Evolutionary conservation across 1,284 basidiomycete genomes (phyloP).

Genomic region (Amylostereum areolatum): DNA sequence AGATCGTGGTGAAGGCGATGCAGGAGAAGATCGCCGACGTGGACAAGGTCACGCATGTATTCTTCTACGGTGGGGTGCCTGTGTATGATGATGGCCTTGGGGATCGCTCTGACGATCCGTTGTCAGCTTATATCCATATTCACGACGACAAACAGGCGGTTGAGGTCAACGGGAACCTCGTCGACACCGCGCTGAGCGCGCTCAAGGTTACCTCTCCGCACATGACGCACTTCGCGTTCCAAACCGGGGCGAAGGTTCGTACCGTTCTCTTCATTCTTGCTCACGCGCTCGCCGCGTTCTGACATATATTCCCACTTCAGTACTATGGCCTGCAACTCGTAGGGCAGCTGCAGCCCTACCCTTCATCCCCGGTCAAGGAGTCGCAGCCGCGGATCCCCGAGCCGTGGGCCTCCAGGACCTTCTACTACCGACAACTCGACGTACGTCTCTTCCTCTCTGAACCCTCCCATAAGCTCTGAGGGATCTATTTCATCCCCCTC

Average conservation of each 20-base stretch:
- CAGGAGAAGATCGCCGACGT: conserved; percentile 1
- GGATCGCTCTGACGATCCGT: not conserved
- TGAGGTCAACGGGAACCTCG: not conserved
- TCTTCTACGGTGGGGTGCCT: not conserved
- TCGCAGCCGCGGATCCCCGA: conserved; percentile 1
- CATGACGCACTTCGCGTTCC: not conserved
- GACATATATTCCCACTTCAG: not conserved
- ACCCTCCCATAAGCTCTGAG: not conserved
- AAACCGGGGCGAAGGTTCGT: conserved; percentile 5
- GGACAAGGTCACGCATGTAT: conserved; percentile 3
- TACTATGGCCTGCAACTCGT: not conserved
- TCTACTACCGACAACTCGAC: conserved; percentile 5
- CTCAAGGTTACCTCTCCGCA: conserved; percentile 1
- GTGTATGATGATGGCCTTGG: not conserved
- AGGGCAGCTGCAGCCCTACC: conserved; percentile 2
- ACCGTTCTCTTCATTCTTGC: no score
- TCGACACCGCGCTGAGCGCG: not conserved
- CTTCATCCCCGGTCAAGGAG: conserved; percentile 1
- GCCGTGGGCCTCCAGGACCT: conserved; percentile 1
- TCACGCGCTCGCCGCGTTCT: no score
- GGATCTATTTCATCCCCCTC: not conserved
- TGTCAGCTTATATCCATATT: not conserved
- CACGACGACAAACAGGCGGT: not conserved
- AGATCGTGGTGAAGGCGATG: not conserved
- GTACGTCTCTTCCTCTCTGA: not conserved